These are phyloP conservation scores for Fusarium fracticaudum DNA, from an alignment of 2,329 filamentous ascomycete genomes.

Conservation along the genomic window DNA sequence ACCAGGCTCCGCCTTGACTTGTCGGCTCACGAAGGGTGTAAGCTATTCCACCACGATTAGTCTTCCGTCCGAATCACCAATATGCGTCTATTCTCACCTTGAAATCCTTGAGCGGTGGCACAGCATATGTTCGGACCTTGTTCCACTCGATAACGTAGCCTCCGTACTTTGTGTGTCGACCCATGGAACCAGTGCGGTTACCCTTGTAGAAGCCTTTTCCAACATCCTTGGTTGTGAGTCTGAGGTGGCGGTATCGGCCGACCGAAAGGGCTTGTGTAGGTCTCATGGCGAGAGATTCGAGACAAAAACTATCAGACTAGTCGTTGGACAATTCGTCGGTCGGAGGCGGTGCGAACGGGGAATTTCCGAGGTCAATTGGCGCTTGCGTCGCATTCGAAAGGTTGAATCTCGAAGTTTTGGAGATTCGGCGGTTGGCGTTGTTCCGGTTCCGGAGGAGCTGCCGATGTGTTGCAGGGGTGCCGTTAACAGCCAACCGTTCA, in stretches of 20 bases:
- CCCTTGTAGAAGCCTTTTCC: slow-evolving; percentile 98
- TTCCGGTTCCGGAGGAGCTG: slow-evolving; percentile 46
- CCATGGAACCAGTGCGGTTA: slow-evolving; percentile 87
- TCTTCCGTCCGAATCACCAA: not conserved
- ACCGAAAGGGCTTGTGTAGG: slow-evolving; percentile 74
- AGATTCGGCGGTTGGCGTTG: slow-evolving; percentile 30
- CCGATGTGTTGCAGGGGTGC: slow-evolving; percentile 29
- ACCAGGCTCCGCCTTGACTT: slow-evolving; percentile 63
- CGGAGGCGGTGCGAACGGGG: slow-evolving; percentile 1
- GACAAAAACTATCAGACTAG: not conserved
- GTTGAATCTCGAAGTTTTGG: slow-evolving; percentile 37
- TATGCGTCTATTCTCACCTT: slow-evolving; percentile 64
- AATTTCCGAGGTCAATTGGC: slow-evolving; percentile 15
- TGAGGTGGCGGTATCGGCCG: slow-evolving; percentile 76
- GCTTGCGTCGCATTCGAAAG: slow-evolving; percentile 6
- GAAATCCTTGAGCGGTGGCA: slow-evolving; percentile 76
- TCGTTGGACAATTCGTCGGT: not conserved
- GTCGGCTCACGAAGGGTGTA: slow-evolving; percentile 78
- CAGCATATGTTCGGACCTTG: slow-evolving; percentile 91
- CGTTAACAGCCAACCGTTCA: slow-evolving; percentile 5
- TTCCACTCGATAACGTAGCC: slow-evolving; percentile 84
- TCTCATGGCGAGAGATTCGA: slow-evolving; percentile 61
- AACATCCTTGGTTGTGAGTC: slow-evolving; percentile 91
- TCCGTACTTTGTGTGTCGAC: slow-evolving; percentile 83
- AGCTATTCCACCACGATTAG: slow-evolving; percentile 61